Percentiles rank a stretch among this genome's conserved stretches.
These are phyloP conservation scores for Aristolochia californica DNA, from an alignment of 164 flowering plant genomes.

Conservation along the genomic window DNA sequence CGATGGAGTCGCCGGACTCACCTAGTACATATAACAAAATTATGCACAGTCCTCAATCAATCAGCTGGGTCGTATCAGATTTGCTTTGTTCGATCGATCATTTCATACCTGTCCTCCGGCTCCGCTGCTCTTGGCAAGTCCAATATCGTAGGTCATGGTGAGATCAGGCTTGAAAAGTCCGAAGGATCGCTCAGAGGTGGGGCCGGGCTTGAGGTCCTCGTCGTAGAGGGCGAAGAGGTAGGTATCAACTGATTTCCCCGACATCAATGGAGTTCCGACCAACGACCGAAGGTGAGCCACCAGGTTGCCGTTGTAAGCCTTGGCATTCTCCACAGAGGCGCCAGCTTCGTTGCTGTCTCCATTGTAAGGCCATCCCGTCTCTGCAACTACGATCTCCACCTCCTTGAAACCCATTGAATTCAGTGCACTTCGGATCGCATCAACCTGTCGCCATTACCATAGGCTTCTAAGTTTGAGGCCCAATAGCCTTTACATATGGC, in stretches of 20 bases:
- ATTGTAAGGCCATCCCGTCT: conserved; percentile 92
- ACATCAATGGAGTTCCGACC: conserved; percentile 95
- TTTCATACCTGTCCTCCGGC: neutral
- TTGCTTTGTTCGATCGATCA: no score
- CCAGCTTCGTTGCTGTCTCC: conserved; percentile 77
- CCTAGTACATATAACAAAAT: no score
- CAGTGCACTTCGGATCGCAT: conserved; percentile 72
- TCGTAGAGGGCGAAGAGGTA: conserved; percentile 86
- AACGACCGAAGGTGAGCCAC: conserved; percentile 65
- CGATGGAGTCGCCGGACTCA: conserved; percentile 23
- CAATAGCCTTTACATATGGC: no score
- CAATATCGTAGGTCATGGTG: conserved; percentile 59
- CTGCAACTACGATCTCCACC: conserved; percentile 82
- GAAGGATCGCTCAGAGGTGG: conserved; percentile 68
- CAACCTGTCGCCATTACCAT: no score
- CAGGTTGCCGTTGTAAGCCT: conserved; percentile 80
- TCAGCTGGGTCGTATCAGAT: no score
- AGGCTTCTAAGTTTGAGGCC: no score
- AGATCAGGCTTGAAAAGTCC: conserved; percentile 83
- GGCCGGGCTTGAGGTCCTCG: conserved; percentile 83
- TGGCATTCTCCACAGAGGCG: conserved; percentile 72
- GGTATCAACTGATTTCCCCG: conserved; percentile 82
- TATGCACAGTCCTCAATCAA: no score
- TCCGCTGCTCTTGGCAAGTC: conserved; percentile 44
- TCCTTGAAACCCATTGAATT: conserved; percentile 55